Evolutionary conservation across 2,329 filamentous ascomycete genomes (phyloP).

Genomic region (Calcarisporium arbuscula): DNA sequence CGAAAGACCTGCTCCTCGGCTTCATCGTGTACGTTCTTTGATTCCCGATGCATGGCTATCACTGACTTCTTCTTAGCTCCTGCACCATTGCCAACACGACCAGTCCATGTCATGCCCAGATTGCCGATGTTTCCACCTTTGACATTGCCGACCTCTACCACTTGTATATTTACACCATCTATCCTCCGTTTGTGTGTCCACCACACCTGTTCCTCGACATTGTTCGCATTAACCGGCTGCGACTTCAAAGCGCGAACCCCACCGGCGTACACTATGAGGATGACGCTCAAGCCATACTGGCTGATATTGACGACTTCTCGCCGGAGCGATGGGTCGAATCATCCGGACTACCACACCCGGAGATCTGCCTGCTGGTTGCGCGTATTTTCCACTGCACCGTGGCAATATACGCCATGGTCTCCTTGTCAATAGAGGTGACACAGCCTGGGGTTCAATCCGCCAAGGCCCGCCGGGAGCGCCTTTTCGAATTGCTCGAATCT

Average conservation of each 20-base stretch:
- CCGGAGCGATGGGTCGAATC: slow-evolving; percentile 1
- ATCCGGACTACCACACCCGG: background rate
- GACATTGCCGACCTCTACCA: background rate
- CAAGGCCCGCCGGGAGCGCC: background rate
- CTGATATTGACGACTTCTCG: background rate
- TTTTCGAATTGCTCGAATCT: background rate
- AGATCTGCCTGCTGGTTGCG: background rate
- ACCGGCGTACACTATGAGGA: background rate
- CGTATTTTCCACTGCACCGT: slow-evolving; percentile 4
- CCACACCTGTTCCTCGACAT: slow-evolving; percentile 3
- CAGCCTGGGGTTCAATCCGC: background rate
- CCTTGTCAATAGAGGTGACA: too few relatives aligned
- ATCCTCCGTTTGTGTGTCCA: slow-evolving; percentile 3
- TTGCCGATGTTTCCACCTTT: background rate
- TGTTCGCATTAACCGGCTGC: slow-evolving; percentile 3
- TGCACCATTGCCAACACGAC: background rate
- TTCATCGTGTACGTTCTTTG: background rate
- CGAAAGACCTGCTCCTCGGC: background rate
- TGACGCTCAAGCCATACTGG: background rate
- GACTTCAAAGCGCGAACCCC: background rate
- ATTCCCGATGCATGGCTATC: too few relatives aligned
- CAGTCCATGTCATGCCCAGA: background rate
- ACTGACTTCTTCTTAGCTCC: background rate
- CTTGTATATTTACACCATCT: background rate
- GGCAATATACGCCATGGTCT: background rate